Base-by-base conservation (phyloP, 495 filamentous ascomycete genomes). In the Margaritispora aquatica region DNA sequence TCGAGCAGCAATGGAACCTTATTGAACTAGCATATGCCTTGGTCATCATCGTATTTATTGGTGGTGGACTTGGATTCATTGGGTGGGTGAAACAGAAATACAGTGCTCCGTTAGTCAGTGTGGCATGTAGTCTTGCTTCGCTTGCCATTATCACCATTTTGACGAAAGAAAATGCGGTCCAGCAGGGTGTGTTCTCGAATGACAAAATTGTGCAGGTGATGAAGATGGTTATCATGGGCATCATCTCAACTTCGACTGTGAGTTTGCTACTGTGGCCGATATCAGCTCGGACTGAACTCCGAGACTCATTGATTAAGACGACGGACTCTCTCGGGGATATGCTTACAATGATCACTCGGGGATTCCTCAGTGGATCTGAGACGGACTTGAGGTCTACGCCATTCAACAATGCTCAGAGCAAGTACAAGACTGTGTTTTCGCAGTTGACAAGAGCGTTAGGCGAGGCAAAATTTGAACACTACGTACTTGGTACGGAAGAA, bases 391-490 rank as follows among this genome's bases (percentile, higher is more conserved):
- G 77, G 41, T 77, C 84, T 0, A 68, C 75, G 1, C 74, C 81
- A 41, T 94, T 90, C 68, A 71, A 77, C n/a, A 77, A 80, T 29
- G 84, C 86, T 24, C 81, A 85, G n/a, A 66, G 82, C 2, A 77
- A 78, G 8, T 92, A 92, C 68, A 81, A 79, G 55, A 81, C 84
- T 23, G 82, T 82, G n/a, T 87, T 92, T 64, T 75, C 77, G 9
- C 80, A 82, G 46, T 78, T 98, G 64, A 83, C 86, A 27, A 94
- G 89, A 69, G 85, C 92, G 55, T 80, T 97, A 0, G 80, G 81
- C 62, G 94, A 98, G 66, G 86, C 93, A 2, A 96, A 92, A 66
- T 88, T 88, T 59, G 94, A 98, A 71, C 90, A 96, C 64, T 96
- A 88, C 64, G 74, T 96, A 4, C 69, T 88, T 3, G 94, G 94